Evolutionary conservation across 2,329 filamentous ascomycete species (phyloP).

Genomic region (Aspergillus thermomutatus): DNA sequence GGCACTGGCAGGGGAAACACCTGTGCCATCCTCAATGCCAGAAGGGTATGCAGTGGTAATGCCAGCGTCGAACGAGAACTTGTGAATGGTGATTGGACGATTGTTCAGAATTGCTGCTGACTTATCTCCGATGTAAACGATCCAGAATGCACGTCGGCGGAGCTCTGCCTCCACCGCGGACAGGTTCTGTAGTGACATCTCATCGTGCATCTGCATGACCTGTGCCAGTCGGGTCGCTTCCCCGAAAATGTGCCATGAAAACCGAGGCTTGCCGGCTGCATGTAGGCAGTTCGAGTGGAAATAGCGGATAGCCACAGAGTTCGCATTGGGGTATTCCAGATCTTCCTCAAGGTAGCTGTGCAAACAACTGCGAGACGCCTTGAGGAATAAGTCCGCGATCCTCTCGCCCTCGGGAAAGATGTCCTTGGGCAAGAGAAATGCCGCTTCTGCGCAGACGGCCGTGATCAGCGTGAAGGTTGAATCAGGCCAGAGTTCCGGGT

Average conservation of each 20-base stretch:
- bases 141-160: conserved; percentile 20
- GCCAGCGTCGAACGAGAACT: conserved; percentile 41
- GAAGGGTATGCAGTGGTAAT: conserved; percentile 34
- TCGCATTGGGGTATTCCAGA: conserved; percentile 42
- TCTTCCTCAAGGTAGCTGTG: conserved; percentile 42
- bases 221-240: conserved; percentile 44
- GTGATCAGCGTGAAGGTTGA: conserved; percentile 43
- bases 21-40: conserved; percentile 17
- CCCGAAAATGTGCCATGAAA: conserved; percentile 47
- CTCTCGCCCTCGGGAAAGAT: conserved; percentile 40
- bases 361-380: conserved; percentile 39
- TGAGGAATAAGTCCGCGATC: conserved; percentile 38
- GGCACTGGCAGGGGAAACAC: conserved; percentile 14
- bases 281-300: conserved; percentile 48
- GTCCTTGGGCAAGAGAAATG: conserved; percentile 40
- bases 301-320: conserved; percentile 44
- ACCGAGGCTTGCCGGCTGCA: conserved; percentile 41
- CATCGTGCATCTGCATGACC: conserved; percentile 44
- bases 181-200: conserved; percentile 36
- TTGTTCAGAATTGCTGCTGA: conserved; percentile 31
- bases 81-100: conserved; percentile 44
- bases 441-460: conserved; percentile 44
- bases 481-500: conserved; percentile 33
- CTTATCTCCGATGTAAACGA: conserved; percentile 22
- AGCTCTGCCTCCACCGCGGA: conserved; percentile 36